Percentiles rank a stretch among this genome's conserved stretches.
Evolutionary conservation across 2,329 filamentous ascomycete species (phyloP).

Genomic region (Pestalotiopsis sp.): DNA sequence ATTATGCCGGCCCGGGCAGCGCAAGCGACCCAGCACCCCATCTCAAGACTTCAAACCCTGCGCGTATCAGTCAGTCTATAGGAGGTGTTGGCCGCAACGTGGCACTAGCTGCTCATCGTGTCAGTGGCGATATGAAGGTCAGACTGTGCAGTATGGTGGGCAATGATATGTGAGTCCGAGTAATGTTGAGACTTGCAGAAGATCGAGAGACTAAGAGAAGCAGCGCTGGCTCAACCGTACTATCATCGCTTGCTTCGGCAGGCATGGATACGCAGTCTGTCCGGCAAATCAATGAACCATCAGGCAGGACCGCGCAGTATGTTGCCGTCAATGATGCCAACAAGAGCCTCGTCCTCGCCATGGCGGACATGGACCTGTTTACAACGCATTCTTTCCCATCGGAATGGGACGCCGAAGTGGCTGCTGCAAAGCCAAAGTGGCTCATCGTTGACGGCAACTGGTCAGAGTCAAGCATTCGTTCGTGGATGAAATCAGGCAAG

Average conservation of each 20-base stretch:
- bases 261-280: constrained; percentile 68
- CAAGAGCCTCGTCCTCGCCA: constrained; percentile 84
- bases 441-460: constrained; percentile 89
- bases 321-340: constrained; percentile 82
- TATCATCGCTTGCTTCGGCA: constrained; percentile 62
- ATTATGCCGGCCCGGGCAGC: constrained; percentile 51
- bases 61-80: constrained; percentile 76
- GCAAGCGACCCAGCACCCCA: constrained; percentile 40
- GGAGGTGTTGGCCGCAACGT: constrained; percentile 94
- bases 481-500: constrained; percentile 66
- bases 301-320: constrained; percentile 81
- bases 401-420: constrained; percentile 62
- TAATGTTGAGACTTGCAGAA: neutral
- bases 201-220: constrained; percentile 12
- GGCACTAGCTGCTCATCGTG: constrained; percentile 75
- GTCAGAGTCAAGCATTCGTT: constrained; percentile 63
- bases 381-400: constrained; percentile 52
- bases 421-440: constrained; percentile 65
- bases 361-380: constrained; percentile 94
- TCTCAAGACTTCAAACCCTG: constrained; percentile 82
- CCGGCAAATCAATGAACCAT: constrained; percentile 50
- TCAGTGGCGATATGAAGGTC: constrained; percentile 60
- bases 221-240: constrained; percentile 71
- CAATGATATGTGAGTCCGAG: constrained; percentile 63
- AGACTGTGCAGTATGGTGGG: constrained; percentile 79